Conservation (phyloP, 352 stramenopile genomes). For the Pythium aquatile region DNA sequence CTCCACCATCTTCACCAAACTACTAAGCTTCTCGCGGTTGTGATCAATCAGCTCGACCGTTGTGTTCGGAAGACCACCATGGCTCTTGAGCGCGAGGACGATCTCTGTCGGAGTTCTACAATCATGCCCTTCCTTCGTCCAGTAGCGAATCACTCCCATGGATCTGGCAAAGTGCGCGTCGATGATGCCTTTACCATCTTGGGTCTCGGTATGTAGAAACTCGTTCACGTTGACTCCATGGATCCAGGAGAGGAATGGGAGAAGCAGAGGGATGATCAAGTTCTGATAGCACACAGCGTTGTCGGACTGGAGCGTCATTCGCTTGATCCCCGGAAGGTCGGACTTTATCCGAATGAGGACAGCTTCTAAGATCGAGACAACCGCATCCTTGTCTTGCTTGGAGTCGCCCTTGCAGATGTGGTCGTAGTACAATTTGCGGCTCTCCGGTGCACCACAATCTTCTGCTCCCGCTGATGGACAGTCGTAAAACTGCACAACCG, state of each 20-base stretch:
- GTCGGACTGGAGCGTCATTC: slow-evolving; percentile 28
- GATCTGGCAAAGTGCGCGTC: slow-evolving; percentile 26
- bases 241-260: slow-evolving; percentile 20
- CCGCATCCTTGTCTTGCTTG: slow-evolving; percentile 29
- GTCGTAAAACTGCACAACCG: slow-evolving; percentile 24
- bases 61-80: slow-evolving; percentile 27
- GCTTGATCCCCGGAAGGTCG: slow-evolving; percentile 23
- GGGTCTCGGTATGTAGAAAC: slow-evolving; percentile 34
- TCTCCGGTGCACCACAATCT: slow-evolving; percentile 2
- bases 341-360: slow-evolving; percentile 23
- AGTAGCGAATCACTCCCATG: neutral
- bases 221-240: slow-evolving; percentile 21
- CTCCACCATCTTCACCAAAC: too few relatives aligned
- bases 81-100: slow-evolving; percentile 21
- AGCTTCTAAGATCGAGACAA: slow-evolving; percentile 31
- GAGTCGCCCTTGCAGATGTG: slow-evolving; percentile 24
- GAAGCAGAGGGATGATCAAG: slow-evolving; percentile 14
- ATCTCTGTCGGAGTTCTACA: slow-evolving; percentile 20
- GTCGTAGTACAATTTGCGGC: slow-evolving; percentile 28
- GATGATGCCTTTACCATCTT: slow-evolving; percentile 24
- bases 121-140: neutral
- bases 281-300: slow-evolving; percentile 38
- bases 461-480: neutral
- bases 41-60: slow-evolving; percentile 27
- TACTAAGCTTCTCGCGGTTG: slow-evolving; percentile 4